A percentile compares a stretch with the other conserved stretches of the same genome.
phyloP scores from a whole-genome alignment of 176 grass and related monocot genomes.

The Chloris gayana region DNA sequence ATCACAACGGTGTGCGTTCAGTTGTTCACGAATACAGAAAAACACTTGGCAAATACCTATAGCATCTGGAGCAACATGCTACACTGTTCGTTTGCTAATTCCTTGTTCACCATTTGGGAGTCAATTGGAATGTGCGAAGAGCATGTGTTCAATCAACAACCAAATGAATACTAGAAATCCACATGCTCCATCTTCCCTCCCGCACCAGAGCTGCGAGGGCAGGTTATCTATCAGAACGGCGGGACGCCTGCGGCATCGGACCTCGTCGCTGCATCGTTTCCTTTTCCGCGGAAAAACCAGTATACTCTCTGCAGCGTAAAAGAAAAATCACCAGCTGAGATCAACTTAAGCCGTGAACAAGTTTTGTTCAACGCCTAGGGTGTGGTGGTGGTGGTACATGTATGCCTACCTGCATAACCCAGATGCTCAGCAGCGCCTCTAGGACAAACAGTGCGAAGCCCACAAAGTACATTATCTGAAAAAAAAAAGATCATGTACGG shows the following conservation, averaged over 20 bases:
- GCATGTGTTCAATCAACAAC: background rate
- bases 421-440: constrained; percentile 64
- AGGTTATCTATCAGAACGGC: constrained; percentile 11
- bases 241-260: constrained; percentile 32
- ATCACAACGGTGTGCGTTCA: background rate
- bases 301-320: constrained; percentile 44
- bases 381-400: too few species aligned
- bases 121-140: too few species aligned
- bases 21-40: background rate
- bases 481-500: background rate
- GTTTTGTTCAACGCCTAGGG: background rate
- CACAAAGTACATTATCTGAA: constrained; percentile 76
- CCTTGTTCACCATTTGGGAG: too few species aligned
- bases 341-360: background rate
- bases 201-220: background rate
- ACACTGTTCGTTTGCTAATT: too few species aligned
- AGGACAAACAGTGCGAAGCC: constrained; percentile 57
- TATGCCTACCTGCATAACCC: constrained; percentile 59
- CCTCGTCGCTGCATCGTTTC: constrained; percentile 51
- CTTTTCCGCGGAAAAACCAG: constrained; percentile 55
- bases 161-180: constrained; percentile 19
- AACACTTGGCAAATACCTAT: too few species aligned
- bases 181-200: background rate
- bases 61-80: too few species aligned
- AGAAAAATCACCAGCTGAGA: background rate